Conservation (phyloP, 306 rosid genomes). For the Luffa acutangula region DNA sequence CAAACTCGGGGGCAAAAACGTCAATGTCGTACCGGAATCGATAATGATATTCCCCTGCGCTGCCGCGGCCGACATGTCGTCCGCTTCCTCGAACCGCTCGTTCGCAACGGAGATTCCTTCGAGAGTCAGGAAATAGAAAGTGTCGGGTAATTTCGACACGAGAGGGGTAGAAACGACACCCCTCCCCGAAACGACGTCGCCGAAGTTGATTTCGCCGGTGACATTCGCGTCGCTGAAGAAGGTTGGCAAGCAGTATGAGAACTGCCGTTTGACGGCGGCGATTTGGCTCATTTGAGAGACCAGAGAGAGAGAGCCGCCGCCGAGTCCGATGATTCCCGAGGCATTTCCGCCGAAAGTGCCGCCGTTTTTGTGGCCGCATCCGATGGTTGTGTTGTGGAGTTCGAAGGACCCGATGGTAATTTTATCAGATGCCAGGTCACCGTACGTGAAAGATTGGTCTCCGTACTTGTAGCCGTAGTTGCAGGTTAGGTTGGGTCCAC, state of each 20-base stretch:
- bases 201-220: slow-evolving; percentile 38
- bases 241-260: slow-evolving; percentile 41
- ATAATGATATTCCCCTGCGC: slow-evolving; percentile 32
- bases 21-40: slow-evolving; percentile 48
- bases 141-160: not conserved
- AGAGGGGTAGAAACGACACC: slow-evolving; percentile 27
- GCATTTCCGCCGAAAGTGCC: slow-evolving; percentile 25
- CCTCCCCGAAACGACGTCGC: slow-evolving; percentile 17
- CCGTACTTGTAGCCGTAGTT: slow-evolving; percentile 23
- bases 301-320: slow-evolving; percentile 37
- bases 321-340: slow-evolving; percentile 44
- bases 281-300: slow-evolving; percentile 34
- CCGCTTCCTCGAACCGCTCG: not conserved
- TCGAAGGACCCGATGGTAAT: slow-evolving; percentile 13
- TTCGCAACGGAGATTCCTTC: slow-evolving; percentile 43
- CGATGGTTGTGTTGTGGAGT: slow-evolving; percentile 18
- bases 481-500: slow-evolving; percentile 8
- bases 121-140: slow-evolving; percentile 27
- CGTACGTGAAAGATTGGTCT: slow-evolving; percentile 30
- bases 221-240: not conserved
- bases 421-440: slow-evolving; percentile 33
- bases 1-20: slow-evolving; percentile 13
- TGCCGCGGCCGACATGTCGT: not conserved
- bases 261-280: slow-evolving; percentile 10
- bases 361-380: slow-evolving; percentile 30